These are phyloP conservation scores for Aureobasidium vineae DNA, from an alignment of 2,329 filamentous ascomycete genomes.

Conservation along the genomic window DNA sequence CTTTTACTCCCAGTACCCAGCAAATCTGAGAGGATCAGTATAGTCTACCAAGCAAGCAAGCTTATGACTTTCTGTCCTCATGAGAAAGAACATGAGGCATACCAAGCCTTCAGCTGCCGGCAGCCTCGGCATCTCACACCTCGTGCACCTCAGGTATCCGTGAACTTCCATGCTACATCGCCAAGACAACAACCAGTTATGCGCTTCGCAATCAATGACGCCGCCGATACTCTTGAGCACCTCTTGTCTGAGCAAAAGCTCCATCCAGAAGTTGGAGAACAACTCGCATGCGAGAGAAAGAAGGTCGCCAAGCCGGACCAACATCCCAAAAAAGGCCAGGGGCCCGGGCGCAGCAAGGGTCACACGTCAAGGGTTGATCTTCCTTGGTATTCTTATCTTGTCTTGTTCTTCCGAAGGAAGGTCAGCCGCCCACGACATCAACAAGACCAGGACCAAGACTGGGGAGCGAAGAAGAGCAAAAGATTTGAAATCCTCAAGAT, in stretches of 20 bases:
- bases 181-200: not conserved
- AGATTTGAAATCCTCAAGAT: slow-evolving; percentile 18
- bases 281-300: not conserved
- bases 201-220: not conserved
- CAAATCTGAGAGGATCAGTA: too few species aligned
- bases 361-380: not conserved
- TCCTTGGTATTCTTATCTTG: not conserved
- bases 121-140: too few species aligned
- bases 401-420: not conserved
- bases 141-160: too few species aligned
- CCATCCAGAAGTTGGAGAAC: not conserved
- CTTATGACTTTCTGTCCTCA: too few species aligned
- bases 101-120: too few species aligned
- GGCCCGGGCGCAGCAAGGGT: slow-evolving; percentile 4
- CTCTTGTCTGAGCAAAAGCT: not conserved
- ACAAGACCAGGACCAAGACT: not conserved
- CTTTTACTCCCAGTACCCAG: too few species aligned
- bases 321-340: not conserved
- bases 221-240: not conserved
- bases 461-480: not conserved
- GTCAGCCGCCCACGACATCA: not conserved
- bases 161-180: not conserved
- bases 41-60: too few species aligned
- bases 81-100: too few species aligned
- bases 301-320: not conserved